Base-by-base conservation (phyloP, 148 eudicot species). In the Cornus florida region DNA sequence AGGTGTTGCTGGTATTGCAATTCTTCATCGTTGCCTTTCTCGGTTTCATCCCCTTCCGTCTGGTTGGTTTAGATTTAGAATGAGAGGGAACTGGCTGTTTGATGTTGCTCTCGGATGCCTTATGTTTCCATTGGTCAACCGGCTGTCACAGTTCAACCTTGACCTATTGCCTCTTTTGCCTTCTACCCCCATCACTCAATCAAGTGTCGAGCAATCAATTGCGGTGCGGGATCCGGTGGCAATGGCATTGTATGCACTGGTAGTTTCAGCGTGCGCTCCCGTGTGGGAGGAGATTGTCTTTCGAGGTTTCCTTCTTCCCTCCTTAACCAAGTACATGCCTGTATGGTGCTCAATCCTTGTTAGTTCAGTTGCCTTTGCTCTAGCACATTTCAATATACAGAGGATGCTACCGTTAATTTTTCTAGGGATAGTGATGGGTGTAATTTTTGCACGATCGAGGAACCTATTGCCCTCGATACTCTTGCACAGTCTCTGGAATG, bases 401-500 rank as follows among this genome's bases (percentile, higher is more conserved):
- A 89, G 95, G 86, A 89, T 92, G 91, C 80, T 92, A 38, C 97
- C 95, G 16, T 87, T 93, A 69, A 74, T 93, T 79, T 85, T 92
- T 80, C 90, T 93, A 33, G 97, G 97, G 84, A 74, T 92, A 31
- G 94, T 92, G 78, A 91, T 93, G 95, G 97, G 97, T 67, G 73
- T 85, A 48, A 86, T 89, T 62, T 93, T 86, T 77, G 79, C 95
- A 16, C 85, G 97, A 80, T 90, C 97, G 9, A 89, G 94, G 81
- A 93, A 93, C 84, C 86, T 93, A 33, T 62, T 92, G 70, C 94
- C 97, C 16, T 89, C 95, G 9, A 90, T 93, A 86, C 83, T 93
- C 70, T 84, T 93, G 86, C 97, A 93, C 69, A 92, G 97, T 75
- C 87, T 93, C 65, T 93, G 97, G 97, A 93, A 93, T 85, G 92